Evolutionary conservation across 2,329 filamentous ascomycete genomes (phyloP), one percentile per base, ranked within the genome.

Genomic region (Penicillium corylophilum): DNA sequence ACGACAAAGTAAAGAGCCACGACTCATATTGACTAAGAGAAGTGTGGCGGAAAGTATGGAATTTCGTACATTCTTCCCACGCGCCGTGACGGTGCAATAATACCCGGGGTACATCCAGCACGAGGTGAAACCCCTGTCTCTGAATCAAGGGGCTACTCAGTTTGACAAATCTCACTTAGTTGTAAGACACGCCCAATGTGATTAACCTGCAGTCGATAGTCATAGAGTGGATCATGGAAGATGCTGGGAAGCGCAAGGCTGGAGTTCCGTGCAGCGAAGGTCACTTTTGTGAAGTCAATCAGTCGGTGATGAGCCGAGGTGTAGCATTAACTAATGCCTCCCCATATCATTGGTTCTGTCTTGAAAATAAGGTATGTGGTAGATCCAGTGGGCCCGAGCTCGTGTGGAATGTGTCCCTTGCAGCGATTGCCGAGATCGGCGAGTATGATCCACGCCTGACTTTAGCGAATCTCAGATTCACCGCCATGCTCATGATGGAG

Each of bases 381-480:
- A 9, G 35, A 7, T 13, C 35, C 13, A 13, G 16, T 20, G 8
- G 16, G 12, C 35, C 18, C 13, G 18, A 22, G 35, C 35, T 13
- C 35, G 35, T 38, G 35, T 38, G 35, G 39, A 41, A 41, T 41
- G 39, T 41, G 39, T 22, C 39, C 39, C 39, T 41, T 41, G 39
- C 39, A 41, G 39, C 13, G 39, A 41, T 24, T 16, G n/a, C 16
- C 39, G 13, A 10, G 39, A 26, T 41, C 39, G 7, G 23, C 13
- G 20, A 4, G 13, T 12, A 23, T n/a, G 39, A 24, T 26, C 23
- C 39, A 41, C 22, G 15, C 13, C 39, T n/a, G 13, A 26, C 20
- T 41, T n/a, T 2, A n/a, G 4, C 12, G 7, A 6, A 16, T 24
- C n/a, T 24, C 23, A 26, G 22, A 40, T 40, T n/a, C 38, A 24